Evolutionary conservation across 192 early-diverging fungal species (phyloP).

Genomic region (Obelidium mucronatum): DNA sequence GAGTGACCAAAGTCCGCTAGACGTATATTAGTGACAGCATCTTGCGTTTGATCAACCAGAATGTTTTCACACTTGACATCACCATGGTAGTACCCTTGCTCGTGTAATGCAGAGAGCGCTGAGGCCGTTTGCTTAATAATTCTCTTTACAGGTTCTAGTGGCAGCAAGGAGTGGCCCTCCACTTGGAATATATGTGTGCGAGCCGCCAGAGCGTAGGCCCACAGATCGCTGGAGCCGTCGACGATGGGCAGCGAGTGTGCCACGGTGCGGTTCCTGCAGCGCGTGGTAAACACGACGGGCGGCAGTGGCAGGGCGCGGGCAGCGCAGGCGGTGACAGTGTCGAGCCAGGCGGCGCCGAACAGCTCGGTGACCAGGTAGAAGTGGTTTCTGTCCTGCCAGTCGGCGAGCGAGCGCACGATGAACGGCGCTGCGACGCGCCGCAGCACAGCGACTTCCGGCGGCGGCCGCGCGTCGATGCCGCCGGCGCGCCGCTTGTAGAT

Average conservation of each 20-base stretch:
- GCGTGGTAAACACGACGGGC: not conserved
- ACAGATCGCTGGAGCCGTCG: constrained; percentile 19
- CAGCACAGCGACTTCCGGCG: not conserved
- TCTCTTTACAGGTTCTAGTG: not conserved
- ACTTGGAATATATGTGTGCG: not conserved
- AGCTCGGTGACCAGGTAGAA: constrained; percentile 39
- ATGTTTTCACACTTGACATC: constrained; percentile 29
- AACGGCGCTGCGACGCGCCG: not conserved
- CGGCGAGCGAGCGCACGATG: not conserved
- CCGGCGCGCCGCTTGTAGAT: constrained; percentile 15
- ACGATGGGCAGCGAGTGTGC: not conserved
- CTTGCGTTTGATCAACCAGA: not conserved
- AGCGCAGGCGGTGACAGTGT: not conserved
- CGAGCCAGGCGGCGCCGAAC: constrained; percentile 1
- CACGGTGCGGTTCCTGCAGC: not conserved
- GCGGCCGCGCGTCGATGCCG: not conserved
- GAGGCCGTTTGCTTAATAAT: not conserved
- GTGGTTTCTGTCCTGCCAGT: constrained; percentile 24
- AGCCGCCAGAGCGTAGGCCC: not conserved
- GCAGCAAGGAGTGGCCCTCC: not conserved
- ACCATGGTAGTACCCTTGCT: constrained; percentile 9
- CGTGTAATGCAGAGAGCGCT: not conserved
- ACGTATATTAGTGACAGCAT: not conserved
- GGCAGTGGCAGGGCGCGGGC: not conserved
- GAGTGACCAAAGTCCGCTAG: constrained; percentile 36